Conservation (phyloP, 306 rosid genomes). For the Datisca glomerata region DNA sequence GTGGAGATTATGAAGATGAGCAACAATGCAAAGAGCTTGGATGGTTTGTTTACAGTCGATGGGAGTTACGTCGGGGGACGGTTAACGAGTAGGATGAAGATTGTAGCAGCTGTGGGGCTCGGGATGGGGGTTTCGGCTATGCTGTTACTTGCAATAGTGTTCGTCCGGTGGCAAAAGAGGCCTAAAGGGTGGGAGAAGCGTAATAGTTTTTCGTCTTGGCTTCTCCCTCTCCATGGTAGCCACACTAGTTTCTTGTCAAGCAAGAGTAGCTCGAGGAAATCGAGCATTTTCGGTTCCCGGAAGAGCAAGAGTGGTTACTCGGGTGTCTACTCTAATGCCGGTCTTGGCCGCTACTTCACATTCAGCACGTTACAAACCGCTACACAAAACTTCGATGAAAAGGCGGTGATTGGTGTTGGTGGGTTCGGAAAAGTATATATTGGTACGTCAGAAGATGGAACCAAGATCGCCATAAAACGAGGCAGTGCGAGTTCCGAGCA, state of each 20-base stretch:
- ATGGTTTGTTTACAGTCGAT: constrained; percentile 33
- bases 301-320: constrained; percentile 38
- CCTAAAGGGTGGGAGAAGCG: constrained; percentile 40
- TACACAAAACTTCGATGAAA: constrained; percentile 51
- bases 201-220: constrained; percentile 50
- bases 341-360: constrained; percentile 36
- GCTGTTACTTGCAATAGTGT: constrained; percentile 21
- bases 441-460: constrained; percentile 60
- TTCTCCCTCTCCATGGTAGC: constrained; percentile 35
- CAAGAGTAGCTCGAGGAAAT: constrained; percentile 24
- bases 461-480: constrained; percentile 54
- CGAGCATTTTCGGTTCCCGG: constrained; percentile 27
- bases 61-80: constrained; percentile 40
- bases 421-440: constrained; percentile 83
- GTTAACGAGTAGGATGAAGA: constrained; percentile 10
- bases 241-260: constrained; percentile 13
- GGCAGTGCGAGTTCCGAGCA: constrained; percentile 62
- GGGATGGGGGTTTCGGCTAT: constrained; percentile 25
- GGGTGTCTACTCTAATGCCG: constrained; percentile 16
- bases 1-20: constrained; percentile 72
- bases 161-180: constrained; percentile 35
- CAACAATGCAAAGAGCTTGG: constrained; percentile 45
- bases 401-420: constrained; percentile 62
- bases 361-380: constrained; percentile 43
- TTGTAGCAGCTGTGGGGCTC: constrained; percentile 34